A percentile compares a stretch with the other conserved stretches of the same genome.
phyloP scores from a whole-genome alignment of 2,329 filamentous ascomycete genomes.

The Aspergillus viridinutans region DNA sequence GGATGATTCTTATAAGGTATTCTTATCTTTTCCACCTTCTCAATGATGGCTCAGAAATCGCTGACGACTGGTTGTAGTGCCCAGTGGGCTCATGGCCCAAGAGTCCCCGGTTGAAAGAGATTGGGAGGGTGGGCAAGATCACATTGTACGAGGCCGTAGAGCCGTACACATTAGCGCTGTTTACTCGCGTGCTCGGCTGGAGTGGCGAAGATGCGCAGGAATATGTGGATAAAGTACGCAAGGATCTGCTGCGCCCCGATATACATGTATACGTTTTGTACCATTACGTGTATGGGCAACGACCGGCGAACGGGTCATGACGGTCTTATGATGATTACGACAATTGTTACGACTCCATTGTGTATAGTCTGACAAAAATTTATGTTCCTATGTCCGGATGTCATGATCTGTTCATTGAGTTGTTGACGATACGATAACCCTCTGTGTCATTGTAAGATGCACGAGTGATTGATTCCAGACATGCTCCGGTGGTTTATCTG shows the following conservation, averaged over 20 bases:
- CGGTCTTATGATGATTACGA: constrained; percentile 4
- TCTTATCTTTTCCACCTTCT: background rate
- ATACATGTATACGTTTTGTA: constrained; percentile 28
- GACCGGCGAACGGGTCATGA: constrained; percentile 20
- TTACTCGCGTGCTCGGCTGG: constrained; percentile 34
- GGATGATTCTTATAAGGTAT: constrained; percentile 35
- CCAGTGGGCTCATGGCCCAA: constrained; percentile 34
- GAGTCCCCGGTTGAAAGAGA: constrained; percentile 29
- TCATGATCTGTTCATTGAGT: background rate
- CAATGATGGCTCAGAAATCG: background rate
- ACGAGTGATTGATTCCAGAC: background rate
- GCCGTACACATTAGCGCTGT: constrained; percentile 37
- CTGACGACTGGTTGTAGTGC: constrained; percentile 19
- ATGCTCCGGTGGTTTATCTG: background rate
- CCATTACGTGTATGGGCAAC: constrained; percentile 31
- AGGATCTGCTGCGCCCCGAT: constrained; percentile 20
- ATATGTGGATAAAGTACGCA: constrained; percentile 26
- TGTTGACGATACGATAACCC: background rate
- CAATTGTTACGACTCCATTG: background rate
- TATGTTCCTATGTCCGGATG: background rate
- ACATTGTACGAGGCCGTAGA: constrained; percentile 30
- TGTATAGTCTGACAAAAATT: background rate
- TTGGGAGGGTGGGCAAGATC: constrained; percentile 30
- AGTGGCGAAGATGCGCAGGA: constrained; percentile 27
- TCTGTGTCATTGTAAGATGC: background rate